phyloP scores from a whole-genome alignment of 1,284 basidiomycete genomes.

The Tilletia indica region DNA sequence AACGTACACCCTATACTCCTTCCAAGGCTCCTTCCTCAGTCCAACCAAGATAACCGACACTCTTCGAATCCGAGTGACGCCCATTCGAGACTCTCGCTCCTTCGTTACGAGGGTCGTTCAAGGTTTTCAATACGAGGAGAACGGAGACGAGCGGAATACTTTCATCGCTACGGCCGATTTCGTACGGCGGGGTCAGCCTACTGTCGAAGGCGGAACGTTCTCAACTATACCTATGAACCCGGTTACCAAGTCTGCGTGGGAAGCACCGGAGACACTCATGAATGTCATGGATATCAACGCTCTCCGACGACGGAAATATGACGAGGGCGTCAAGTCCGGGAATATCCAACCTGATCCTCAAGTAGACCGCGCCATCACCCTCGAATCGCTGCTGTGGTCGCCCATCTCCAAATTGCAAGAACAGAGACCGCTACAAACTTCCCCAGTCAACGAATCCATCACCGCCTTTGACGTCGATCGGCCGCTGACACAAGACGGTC shows the following conservation, averaged over 20 bases:
- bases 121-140: background rate
- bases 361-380: background rate
- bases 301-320: background rate
- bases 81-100: conserved; percentile 5
- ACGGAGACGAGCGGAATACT: background rate
- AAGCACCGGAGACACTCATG: background rate
- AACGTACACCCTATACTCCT: conserved; percentile 16
- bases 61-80: background rate
- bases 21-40: conserved; percentile 13
- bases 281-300: conserved; percentile 8
- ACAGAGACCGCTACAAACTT: background rate
- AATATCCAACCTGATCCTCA: background rate
- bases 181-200: background rate
- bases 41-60: conserved; percentile 1
- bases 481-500: background rate
- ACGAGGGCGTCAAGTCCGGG: background rate
- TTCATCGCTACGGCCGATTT: conserved; percentile 10
- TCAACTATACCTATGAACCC: background rate
- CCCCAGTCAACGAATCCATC: conserved; percentile 5
- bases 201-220: background rate
- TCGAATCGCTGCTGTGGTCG: background rate
- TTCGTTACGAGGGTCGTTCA: conserved; percentile 17
- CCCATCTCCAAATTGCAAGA: background rate
- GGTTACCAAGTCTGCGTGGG: background rate
- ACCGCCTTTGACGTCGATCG: conserved; percentile 8